Percentiles rank a stretch among this genome's conserved stretches.
Conservation (phyloP, 257 asterid genomes). For the Cynanchum wilfordii region DNA sequence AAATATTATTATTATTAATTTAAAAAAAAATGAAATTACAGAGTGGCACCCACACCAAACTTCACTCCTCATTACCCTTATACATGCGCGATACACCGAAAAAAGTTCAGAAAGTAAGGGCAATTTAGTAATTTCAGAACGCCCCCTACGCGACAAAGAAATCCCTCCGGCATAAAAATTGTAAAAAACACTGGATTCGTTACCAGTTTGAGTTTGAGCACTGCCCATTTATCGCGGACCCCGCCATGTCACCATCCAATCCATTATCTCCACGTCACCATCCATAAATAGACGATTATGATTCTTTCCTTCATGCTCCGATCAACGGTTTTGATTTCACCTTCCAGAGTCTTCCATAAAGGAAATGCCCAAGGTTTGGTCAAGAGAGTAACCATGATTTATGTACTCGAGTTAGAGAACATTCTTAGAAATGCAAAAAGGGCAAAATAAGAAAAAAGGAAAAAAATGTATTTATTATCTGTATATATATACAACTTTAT, state of each 20-base stretch:
- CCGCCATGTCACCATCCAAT: slow-evolving; percentile 51
- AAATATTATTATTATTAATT: too few species aligned
- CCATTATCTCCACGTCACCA: slow-evolving; percentile 38
- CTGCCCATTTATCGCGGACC: slow-evolving; percentile 13
- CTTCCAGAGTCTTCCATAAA: slow-evolving; percentile 48
- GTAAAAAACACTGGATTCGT: slow-evolving; percentile 28
- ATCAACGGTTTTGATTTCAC: slow-evolving; percentile 17
- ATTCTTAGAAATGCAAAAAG: neutral
- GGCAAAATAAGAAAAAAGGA: neutral
- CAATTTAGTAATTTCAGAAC: slow-evolving; percentile 12
- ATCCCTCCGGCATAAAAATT: slow-evolving; percentile 9
- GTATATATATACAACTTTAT: slow-evolving; percentile 15
- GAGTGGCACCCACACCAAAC: too few species aligned
- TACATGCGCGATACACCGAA: too few species aligned
- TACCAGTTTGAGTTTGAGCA: slow-evolving; percentile 8
- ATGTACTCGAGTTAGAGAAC: slow-evolving; percentile 10
- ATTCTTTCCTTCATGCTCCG: neutral
- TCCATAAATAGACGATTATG: neutral
- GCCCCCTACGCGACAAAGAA: neutral
- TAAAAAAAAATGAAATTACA: too few species aligned
- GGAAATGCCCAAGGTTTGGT: slow-evolving; percentile 18
- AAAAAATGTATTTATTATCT: neutral
- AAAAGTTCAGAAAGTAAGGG: slow-evolving; percentile 10
- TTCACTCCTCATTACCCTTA: too few species aligned
- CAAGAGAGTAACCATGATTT: slow-evolving; percentile 30